phyloP scores from a whole-genome alignment of 441 rosid genomes.

The Biscutella auriculata region DNA sequence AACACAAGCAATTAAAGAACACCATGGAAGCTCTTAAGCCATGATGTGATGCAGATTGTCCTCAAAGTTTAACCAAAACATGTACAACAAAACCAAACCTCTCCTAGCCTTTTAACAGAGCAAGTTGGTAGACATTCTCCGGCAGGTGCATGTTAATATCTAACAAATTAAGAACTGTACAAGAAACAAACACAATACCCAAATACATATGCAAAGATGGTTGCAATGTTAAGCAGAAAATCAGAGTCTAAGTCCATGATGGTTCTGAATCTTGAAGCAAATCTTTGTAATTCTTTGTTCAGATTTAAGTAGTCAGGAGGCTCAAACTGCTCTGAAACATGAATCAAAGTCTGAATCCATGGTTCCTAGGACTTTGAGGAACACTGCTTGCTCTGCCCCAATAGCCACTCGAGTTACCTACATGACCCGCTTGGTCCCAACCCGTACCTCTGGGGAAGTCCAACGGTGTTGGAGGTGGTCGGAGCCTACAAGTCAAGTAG shows the following conservation, averaged over 20 bases:
- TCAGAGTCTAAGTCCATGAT: too few species aligned
- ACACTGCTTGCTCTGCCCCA: constrained; percentile 31
- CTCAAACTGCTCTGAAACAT: too few species aligned
- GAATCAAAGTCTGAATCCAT: constrained; percentile 5
- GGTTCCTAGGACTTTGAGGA: constrained; percentile 38
- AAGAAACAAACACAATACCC: constrained; percentile 6
- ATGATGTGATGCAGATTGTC: constrained; percentile 77
- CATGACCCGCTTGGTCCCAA: constrained; percentile 19
- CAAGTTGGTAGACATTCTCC: not conserved
- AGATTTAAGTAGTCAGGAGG: too few species aligned
- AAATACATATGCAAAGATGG: not conserved
- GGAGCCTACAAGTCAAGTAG: constrained; percentile 18
- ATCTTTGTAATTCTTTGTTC: too few species aligned
- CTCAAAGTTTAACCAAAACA: constrained; percentile 8
- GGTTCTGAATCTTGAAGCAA: too few species aligned
- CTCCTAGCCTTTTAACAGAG: not conserved
- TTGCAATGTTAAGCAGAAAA: not conserved
- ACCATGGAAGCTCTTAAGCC: constrained; percentile 73
- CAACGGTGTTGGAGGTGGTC: constrained; percentile 22
- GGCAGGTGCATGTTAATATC: not conserved
- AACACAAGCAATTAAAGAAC: constrained; percentile 58
- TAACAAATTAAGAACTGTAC: not conserved
- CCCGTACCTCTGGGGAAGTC: constrained; percentile 17
- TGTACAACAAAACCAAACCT: constrained; percentile 2
- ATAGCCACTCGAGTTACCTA: constrained; percentile 21